Conservation (phyloP, 495 filamentous ascomycete species). For the Niebla homalea region DNA sequence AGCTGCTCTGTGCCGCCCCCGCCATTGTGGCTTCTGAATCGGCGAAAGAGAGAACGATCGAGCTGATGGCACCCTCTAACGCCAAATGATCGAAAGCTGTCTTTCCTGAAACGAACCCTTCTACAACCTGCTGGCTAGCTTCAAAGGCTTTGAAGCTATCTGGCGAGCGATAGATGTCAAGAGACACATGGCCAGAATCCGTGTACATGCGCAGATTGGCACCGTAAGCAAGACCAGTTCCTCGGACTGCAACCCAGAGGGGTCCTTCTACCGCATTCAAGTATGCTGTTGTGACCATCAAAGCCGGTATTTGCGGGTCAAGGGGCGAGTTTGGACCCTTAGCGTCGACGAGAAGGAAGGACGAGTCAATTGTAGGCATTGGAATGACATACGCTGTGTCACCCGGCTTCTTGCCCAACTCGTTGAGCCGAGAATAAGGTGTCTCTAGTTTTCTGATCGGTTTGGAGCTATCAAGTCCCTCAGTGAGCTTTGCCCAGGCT, state of each 20-base stretch:
- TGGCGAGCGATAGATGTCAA: conserved; percentile 77
- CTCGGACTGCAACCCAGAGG: conserved; percentile 82
- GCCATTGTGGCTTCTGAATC: conserved; percentile 77
- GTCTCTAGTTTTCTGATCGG: conserved; percentile 46
- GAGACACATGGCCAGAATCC: conserved; percentile 66
- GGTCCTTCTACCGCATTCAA: conserved; percentile 90
- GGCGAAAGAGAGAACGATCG: conserved; percentile 70
- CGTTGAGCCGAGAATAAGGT: conserved; percentile 49
- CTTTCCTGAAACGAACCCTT: conserved; percentile 47
- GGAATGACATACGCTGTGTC: conserved; percentile 67
- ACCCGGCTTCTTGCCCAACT: conserved; percentile 59
- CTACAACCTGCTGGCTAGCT: conserved; percentile 60
- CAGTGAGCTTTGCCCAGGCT: conserved; percentile 58
- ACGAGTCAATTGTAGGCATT: conserved; percentile 87
- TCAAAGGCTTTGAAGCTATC: conserved; percentile 78
- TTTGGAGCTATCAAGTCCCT: conserved; percentile 31
- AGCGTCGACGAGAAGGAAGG: conserved; percentile 63
- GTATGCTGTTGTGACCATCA: conserved; percentile 77
- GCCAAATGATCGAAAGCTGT: conserved; percentile 61
- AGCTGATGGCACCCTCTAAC: conserved; percentile 80
- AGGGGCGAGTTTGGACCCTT: conserved; percentile 60
- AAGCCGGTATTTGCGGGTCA: conserved; percentile 66
- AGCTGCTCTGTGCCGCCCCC: conserved; percentile 66
- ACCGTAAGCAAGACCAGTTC: conserved; percentile 84
- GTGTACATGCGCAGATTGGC: conserved; percentile 59